Evolutionary conservation across 2,329 filamentous ascomycete species (phyloP).

Genomic region (Xylariomycetidae sp.): DNA sequence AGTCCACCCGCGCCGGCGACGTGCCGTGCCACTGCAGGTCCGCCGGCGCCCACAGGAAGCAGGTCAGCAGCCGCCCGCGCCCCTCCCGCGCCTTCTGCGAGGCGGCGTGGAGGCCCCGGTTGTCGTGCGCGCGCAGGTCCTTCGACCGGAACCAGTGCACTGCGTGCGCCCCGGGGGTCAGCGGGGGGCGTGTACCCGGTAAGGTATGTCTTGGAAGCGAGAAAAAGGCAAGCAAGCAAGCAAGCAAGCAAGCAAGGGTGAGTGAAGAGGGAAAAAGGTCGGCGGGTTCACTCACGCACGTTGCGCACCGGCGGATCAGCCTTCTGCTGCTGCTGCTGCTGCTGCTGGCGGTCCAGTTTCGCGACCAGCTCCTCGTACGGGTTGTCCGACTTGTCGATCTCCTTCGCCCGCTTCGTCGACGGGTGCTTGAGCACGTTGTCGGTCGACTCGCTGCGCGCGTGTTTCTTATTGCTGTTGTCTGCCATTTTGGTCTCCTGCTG

Average conservation of each 20-base stretch:
- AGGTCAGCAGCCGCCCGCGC: slow-evolving; percentile 8
- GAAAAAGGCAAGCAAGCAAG: no score
- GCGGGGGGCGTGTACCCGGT: no score
- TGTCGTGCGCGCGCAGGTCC: slow-evolving; percentile 20
- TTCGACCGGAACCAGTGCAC: slow-evolving; percentile 21
- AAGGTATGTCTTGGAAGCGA: no score
- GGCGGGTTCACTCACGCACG: no score
- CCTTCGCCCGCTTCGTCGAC: slow-evolving; percentile 21
- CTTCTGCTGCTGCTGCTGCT: no score
- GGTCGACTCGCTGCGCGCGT: slow-evolving; percentile 12
- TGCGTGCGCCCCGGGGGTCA: no score
- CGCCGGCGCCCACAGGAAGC: slow-evolving; percentile 17
- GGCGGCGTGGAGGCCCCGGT: slow-evolving; percentile 15
- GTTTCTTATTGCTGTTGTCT: slow-evolving; percentile 13
- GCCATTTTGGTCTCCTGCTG: slow-evolving; percentile 3
- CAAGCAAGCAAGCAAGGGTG: no score
- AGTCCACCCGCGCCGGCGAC: slow-evolving; percentile 16
- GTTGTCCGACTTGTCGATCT: slow-evolving; percentile 16
- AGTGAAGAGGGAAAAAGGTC: no score
- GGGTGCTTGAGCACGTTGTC: slow-evolving; percentile 18
- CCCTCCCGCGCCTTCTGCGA: slow-evolving; percentile 14
- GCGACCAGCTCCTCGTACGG: slow-evolving; percentile 10
- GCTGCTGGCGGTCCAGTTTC: no score
- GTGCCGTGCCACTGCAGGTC: slow-evolving; percentile 22
- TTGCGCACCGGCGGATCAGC: no score